Conservation (phyloP, 2,329 filamentous ascomycete genomes). For the Teratosphaeria gauchensis region DNA sequence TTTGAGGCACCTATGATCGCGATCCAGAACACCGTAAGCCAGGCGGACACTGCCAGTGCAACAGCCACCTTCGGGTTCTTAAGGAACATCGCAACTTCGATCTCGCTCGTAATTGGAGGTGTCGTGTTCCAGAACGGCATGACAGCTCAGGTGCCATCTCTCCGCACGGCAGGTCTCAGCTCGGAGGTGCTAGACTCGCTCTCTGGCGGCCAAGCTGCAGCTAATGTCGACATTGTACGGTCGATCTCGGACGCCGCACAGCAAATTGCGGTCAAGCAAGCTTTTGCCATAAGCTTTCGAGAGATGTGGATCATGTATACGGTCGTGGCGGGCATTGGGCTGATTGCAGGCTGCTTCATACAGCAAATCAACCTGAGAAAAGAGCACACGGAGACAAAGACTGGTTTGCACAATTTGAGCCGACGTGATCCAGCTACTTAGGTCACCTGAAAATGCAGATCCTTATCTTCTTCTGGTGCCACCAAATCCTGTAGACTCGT, state of each 20-base stretch:
- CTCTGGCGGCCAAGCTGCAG: conserved; percentile 36
- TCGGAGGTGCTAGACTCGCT: conserved; percentile 24
- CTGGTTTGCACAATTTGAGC: conserved; percentile 27
- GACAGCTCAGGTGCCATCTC: conserved; percentile 2
- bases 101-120: conserved; percentile 41
- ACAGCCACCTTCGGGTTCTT: conserved; percentile 44
- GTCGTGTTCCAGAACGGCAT: conserved; percentile 43
- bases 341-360: conserved; percentile 38
- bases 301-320: conserved; percentile 43
- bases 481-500: conserved; percentile 28
- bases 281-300: conserved; percentile 40
- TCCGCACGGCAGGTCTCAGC: conserved; percentile 13
- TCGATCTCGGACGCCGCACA: conserved; percentile 30
- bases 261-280: conserved; percentile 32
- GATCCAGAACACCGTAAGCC: conserved; percentile 41
- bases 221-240: conserved; percentile 36
- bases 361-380: conserved; percentile 36
- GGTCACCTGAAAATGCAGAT: background rate
- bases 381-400: conserved; percentile 44
- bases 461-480: conserved; percentile 22
- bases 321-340: conserved; percentile 29
- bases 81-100: conserved; percentile 35
- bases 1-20: conserved; percentile 49
- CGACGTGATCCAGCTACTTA: conserved; percentile 1
- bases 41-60: conserved; percentile 40